These are phyloP conservation scores for Clonostachys chloroleuca DNA, from an alignment of 2,329 filamentous ascomycete genomes.

Conservation along the genomic window DNA sequence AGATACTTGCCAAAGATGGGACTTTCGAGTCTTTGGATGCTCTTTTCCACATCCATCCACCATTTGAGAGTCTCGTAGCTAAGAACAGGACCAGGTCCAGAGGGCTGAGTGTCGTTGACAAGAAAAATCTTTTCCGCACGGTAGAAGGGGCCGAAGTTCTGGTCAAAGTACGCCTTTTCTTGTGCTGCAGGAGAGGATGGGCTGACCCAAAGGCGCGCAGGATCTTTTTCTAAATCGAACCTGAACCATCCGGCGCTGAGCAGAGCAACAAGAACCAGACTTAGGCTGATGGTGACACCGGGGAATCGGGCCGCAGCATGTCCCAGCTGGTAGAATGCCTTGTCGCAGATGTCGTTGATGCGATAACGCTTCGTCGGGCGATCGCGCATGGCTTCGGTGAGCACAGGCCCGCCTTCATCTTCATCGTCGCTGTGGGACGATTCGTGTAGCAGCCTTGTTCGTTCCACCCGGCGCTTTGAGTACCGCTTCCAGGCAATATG, in stretches of 20 bases:
- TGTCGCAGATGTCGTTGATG: slow-evolving; percentile 79
- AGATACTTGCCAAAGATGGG: slow-evolving; percentile 63
- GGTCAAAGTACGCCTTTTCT: slow-evolving; percentile 92
- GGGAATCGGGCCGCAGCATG: slow-evolving; percentile 80
- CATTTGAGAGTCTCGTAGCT: slow-evolving; percentile 84
- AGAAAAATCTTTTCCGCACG: slow-evolving; percentile 90
- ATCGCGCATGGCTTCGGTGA: slow-evolving; percentile 73
- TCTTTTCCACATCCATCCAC: slow-evolving; percentile 90
- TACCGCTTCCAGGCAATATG: slow-evolving; percentile 75
- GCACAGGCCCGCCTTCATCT: slow-evolving; percentile 77
- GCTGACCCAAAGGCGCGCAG: slow-evolving; percentile 94
- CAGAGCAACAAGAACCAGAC: slow-evolving; percentile 69
- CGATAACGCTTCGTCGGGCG: slow-evolving; percentile 74
- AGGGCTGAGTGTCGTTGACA: slow-evolving; percentile 73
- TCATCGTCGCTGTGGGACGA: slow-evolving; percentile 84
- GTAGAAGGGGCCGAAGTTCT: slow-evolving; percentile 93
- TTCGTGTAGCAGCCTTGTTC: slow-evolving; percentile 83
- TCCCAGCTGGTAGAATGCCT: slow-evolving; percentile 75
- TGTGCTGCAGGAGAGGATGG: slow-evolving; percentile 85
- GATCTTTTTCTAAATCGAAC: slow-evolving; percentile 87
- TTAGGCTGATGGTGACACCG: slow-evolving; percentile 72
- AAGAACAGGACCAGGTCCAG: slow-evolving; percentile 69
- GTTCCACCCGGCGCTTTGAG: slow-evolving; percentile 70
- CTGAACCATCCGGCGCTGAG: slow-evolving; percentile 84
- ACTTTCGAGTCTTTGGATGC: slow-evolving; percentile 69